Conservation (phyloP, 176 grass and related monocot species). For the Aegilops speltoides region DNA sequence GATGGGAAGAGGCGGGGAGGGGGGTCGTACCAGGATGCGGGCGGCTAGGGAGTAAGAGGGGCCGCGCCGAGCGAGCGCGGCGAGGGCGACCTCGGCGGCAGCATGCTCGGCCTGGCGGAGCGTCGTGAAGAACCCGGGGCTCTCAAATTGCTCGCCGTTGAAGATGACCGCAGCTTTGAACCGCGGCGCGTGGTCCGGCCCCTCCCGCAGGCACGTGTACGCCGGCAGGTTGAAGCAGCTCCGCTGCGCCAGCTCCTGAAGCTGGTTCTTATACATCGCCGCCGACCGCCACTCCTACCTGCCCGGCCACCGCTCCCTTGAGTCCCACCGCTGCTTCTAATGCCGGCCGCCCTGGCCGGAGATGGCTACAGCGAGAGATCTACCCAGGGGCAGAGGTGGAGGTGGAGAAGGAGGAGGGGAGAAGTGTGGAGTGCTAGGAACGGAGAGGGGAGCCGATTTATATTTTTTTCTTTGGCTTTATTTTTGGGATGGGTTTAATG, state of each 20-base stretch:
- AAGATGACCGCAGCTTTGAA: conserved; percentile 97
- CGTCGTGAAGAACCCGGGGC: conserved; percentile 90
- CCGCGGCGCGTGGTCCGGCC: conserved; percentile 93
- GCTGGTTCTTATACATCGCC: conserved; percentile 97
- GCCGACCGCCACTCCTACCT: background rate
- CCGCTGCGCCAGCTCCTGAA: conserved; percentile 98
- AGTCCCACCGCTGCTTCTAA: conserved; percentile 6
- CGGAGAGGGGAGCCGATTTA: conserved; percentile 16
- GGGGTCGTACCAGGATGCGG: conserved; percentile 77
- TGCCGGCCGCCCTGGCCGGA: conserved; percentile 40
- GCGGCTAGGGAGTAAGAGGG: conserved; percentile 93
- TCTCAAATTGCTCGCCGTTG: conserved; percentile 89
- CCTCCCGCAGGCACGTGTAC: conserved; percentile 93
- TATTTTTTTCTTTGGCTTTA: conserved; percentile 13
- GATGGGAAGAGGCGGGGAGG: background rate
- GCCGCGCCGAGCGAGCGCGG: conserved; percentile 73
- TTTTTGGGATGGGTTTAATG: conserved; percentile 14
- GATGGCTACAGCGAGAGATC: conserved; percentile 40
- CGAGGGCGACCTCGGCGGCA: conserved; percentile 88
- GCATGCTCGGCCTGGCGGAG: conserved; percentile 98
- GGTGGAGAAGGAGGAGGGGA: background rate
- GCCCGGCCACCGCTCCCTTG: background rate
- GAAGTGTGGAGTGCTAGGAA: conserved; percentile 14
- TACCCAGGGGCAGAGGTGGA: conserved; percentile 7
- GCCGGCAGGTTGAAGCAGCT: conserved; percentile 99